These are phyloP conservation scores for Esteya vermicola DNA, from an alignment of 2,329 filamentous ascomycete species.

Conservation along the genomic window DNA sequence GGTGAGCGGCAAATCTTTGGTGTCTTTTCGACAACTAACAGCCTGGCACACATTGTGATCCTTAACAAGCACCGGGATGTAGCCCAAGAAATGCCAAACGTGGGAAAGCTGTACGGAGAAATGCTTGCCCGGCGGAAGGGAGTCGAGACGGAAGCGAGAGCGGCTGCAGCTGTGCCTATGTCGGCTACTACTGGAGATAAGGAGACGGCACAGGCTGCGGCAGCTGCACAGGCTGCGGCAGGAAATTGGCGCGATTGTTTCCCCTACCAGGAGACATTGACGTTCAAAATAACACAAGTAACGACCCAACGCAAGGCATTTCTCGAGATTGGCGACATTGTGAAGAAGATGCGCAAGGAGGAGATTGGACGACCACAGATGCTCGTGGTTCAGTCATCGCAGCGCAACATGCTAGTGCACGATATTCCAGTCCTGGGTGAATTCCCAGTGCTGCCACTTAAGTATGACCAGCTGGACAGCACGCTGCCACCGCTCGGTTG, in stretches of 20 bases:
- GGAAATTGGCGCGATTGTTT: conserved; percentile 70
- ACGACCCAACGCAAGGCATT: conserved; percentile 82
- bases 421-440: conserved; percentile 75
- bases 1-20: conserved; percentile 90
- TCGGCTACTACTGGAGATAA: conserved; percentile 3
- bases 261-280: conserved; percentile 71
- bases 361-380: conserved; percentile 63
- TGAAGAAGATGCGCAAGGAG: conserved; percentile 84
- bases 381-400: conserved; percentile 82
- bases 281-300: conserved; percentile 76
- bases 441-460: conserved; percentile 67
- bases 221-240: conserved; percentile 51
- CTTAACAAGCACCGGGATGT: conserved; percentile 68
- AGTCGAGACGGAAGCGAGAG: conserved; percentile 27
- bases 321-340: conserved; percentile 70
- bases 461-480: conserved; percentile 71
- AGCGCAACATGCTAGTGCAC: conserved; percentile 64
- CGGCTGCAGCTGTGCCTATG: neutral
- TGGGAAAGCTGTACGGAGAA: conserved; percentile 77
- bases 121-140: conserved; percentile 53
- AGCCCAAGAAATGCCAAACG: conserved; percentile 72
- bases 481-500: conserved; percentile 84
- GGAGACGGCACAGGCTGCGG: conserved; percentile 31
- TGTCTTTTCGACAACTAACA: conserved; percentile 70
- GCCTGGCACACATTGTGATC: conserved; percentile 77